Evolutionary conservation across 192 early-diverging fungal genomes (phyloP).

Genomic region (Coemansia sp.): DNA sequence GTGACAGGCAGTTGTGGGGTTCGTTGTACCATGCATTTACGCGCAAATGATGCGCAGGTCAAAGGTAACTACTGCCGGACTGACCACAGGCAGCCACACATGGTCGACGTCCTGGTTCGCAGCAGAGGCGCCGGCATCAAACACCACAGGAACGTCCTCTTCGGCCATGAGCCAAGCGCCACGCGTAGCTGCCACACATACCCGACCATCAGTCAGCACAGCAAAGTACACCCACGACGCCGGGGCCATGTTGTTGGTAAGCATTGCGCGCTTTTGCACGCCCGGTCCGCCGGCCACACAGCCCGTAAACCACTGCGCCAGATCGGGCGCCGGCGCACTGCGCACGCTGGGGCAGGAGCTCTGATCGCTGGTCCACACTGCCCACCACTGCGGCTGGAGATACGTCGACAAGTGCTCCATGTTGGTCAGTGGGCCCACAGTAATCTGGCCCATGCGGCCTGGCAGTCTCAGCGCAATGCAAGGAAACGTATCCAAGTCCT

Average conservation of each 20-base stretch:
- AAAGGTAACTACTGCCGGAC: constrained; percentile 29
- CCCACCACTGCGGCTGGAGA: constrained; percentile 46
- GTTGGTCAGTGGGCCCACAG: constrained; percentile 20
- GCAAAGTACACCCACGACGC: constrained; percentile 22
- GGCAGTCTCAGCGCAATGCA: constrained; percentile 28
- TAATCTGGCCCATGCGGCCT: constrained; percentile 17
- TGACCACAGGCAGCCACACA: constrained; percentile 34
- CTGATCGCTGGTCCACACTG: constrained; percentile 16
- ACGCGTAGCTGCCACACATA: constrained; percentile 17
- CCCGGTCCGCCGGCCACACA: background rate
- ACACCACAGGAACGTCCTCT: constrained; percentile 1
- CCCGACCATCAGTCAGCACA: constrained; percentile 15
- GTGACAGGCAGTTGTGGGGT: background rate
- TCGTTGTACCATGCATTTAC: constrained; percentile 1
- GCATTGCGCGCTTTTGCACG: background rate
- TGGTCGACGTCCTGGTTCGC: background rate
- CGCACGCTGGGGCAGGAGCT: background rate
- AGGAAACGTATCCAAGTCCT: constrained; percentile 35
- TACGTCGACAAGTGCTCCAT: constrained; percentile 30
- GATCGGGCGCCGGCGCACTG: constrained; percentile 2
- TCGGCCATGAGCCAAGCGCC: background rate
- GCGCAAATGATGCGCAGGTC: constrained; percentile 10
- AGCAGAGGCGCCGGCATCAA: constrained; percentile 6
- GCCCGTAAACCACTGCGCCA: constrained; percentile 14
- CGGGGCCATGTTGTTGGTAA: constrained; percentile 12